phyloP scores from a whole-genome alignment of 1,284 basidiomycete species.

The Thelephora terrestris region DNA sequence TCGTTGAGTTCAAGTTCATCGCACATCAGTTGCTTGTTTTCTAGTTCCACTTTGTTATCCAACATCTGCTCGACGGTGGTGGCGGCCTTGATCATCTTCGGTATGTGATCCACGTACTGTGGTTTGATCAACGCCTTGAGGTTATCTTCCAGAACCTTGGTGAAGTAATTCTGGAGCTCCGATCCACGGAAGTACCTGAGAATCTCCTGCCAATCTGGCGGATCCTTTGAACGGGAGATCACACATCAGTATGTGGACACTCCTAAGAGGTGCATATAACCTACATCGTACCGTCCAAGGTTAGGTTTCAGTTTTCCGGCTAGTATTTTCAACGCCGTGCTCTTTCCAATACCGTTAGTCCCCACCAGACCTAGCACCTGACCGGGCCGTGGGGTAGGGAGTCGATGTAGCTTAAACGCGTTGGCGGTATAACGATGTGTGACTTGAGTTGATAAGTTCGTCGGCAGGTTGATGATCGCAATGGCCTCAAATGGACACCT shows the following conservation, averaged over 20 bases:
- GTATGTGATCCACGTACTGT: constrained; percentile 98
- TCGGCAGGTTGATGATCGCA: constrained; percentile 93
- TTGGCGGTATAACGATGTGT: constrained; percentile 97
- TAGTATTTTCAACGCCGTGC: constrained; percentile 90
- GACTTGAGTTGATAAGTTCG: constrained; percentile 87
- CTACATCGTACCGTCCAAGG: constrained; percentile 79
- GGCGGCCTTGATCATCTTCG: constrained; percentile 85
- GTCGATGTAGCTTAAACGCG: constrained; percentile 93
- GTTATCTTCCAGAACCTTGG: constrained; percentile 96
- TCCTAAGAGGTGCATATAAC: constrained; percentile 17
- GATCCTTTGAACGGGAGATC: constrained; percentile 46
- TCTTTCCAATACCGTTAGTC: constrained; percentile 98
- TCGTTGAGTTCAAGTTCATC: constrained; percentile 80
- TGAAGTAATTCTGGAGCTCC: constrained; percentile 97
- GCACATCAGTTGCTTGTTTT: constrained; percentile 78
- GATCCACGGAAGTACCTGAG: constrained; percentile 95
- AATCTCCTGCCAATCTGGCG: constrained; percentile 97
- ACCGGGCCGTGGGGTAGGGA: constrained; percentile 90
- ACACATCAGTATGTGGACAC: constrained; percentile 3
- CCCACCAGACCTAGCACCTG: constrained; percentile 95
- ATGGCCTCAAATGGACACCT: constrained; percentile 98
- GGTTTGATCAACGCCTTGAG: constrained; percentile 97
- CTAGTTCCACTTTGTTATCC: constrained; percentile 74
- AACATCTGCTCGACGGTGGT: constrained; percentile 87
- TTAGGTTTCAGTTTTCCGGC: constrained; percentile 95